Evolutionary conservation across 2,329 filamentous ascomycete genomes (phyloP).

Genomic region (Periconia sp.): DNA sequence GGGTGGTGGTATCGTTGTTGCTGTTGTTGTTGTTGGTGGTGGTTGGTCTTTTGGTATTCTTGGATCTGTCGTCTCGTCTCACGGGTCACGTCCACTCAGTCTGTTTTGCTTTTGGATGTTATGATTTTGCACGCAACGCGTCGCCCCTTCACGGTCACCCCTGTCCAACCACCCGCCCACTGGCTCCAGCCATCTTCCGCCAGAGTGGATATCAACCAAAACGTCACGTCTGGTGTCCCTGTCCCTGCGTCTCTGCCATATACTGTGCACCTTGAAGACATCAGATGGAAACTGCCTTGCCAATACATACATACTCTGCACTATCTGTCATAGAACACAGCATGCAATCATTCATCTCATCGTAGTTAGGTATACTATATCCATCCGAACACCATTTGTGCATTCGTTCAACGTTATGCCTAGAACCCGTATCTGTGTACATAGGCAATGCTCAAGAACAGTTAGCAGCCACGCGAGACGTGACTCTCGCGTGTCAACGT

Average conservation of each 20-base stretch:
- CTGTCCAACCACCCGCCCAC: conserved; percentile 21
- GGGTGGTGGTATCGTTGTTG: conserved; percentile 12
- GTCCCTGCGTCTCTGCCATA: neutral
- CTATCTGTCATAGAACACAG: too few relatives aligned
- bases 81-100: conserved; percentile 3
- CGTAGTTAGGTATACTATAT: too few relatives aligned
- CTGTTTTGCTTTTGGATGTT: conserved; percentile 32
- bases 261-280: neutral
- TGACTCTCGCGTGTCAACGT: neutral
- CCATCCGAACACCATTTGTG: too few relatives aligned
- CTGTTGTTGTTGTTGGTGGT: neutral
- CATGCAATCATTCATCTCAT: too few relatives aligned
- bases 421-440: too few relatives aligned
- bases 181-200: neutral
- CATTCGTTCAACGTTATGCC: too few relatives aligned
- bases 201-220: neutral
- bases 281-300: too few relatives aligned
- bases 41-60: neutral
- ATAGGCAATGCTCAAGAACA: too few relatives aligned
- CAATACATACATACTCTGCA: too few relatives aligned
- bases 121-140: conserved; percentile 15
- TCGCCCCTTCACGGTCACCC: conserved; percentile 7
- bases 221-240: neutral
- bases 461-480: neutral
- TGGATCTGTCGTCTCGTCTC: conserved; percentile 10